Conservation (phyloP, 1,284 basidiomycete genomes). For the Cystobasidium pallidum region DNA sequence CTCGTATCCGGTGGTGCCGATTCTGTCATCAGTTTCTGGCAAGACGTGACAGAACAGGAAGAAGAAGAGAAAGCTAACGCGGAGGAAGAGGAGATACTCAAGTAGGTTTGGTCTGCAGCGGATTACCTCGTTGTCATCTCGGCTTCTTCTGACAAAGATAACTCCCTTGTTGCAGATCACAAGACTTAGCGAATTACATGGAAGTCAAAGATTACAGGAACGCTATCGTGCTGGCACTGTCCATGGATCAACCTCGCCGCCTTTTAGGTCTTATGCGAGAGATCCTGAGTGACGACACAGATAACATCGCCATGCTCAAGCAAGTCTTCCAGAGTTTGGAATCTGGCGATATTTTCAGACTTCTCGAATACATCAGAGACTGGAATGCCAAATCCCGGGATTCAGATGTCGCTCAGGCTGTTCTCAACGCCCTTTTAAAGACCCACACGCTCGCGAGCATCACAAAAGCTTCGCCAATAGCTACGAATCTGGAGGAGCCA, state of each 20-base stretch:
- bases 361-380: conserved; percentile 80
- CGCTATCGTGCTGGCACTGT: conserved; percentile 86
- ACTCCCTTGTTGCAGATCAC: conserved; percentile 67
- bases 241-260: conserved; percentile 89
- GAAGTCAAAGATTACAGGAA: conserved; percentile 83
- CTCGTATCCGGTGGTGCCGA: conserved; percentile 93
- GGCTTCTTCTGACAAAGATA: neutral
- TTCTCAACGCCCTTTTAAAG: conserved; percentile 76
- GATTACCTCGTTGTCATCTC: too few relatives aligned
- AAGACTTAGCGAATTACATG: conserved; percentile 91
- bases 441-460: conserved; percentile 31
- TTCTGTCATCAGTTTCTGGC: conserved; percentile 89
- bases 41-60: conserved; percentile 82
- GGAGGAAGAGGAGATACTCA: conserved; percentile 71
- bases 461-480: conserved; percentile 17
- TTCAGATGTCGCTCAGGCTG: conserved; percentile 78
- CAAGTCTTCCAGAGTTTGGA: conserved; percentile 73
- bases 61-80: conserved; percentile 71
- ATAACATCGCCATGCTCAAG: conserved; percentile 10
- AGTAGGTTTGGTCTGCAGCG: conserved; percentile 63
- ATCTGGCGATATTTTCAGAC: conserved; percentile 72
- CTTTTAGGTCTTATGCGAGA: conserved; percentile 73
- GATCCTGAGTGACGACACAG: conserved; percentile 30
- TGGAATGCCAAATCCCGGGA: conserved; percentile 94
- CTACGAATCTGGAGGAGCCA: conserved; percentile 13